Evolutionary conservation across 2,329 filamentous ascomycete genomes (phyloP).

Genomic region (Aspergillus sergii): DNA sequence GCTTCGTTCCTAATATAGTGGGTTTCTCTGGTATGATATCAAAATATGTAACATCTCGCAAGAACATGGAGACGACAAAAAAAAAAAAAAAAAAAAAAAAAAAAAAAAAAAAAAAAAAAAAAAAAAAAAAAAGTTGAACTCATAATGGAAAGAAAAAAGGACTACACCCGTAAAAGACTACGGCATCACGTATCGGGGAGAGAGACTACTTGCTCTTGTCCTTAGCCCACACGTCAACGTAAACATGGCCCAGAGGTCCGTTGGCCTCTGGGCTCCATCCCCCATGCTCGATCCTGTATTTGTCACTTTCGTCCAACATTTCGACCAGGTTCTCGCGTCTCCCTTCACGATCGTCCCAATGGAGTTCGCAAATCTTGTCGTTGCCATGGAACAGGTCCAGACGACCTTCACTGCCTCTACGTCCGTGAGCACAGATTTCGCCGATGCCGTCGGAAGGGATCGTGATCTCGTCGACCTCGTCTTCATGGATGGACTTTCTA

Average conservation of each 20-base stretch:
- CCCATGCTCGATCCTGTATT: slow-evolving; percentile 31
- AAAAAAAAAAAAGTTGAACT: too few species aligned
- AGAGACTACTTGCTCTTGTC: slow-evolving; percentile 26
- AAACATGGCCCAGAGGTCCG: slow-evolving; percentile 36
- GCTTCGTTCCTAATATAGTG: not conserved
- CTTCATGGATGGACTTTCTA: slow-evolving; percentile 29
- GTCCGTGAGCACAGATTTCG: slow-evolving; percentile 33
- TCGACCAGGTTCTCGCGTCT: slow-evolving; percentile 29
- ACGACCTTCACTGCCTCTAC: slow-evolving; percentile 36
- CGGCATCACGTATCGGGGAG: not conserved
- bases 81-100: not conserved
- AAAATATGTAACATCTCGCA: not conserved
- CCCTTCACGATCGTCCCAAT: slow-evolving; percentile 36
- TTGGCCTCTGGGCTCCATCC: slow-evolving; percentile 32
- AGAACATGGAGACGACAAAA: not conserved
- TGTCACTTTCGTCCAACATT: slow-evolving; percentile 26
- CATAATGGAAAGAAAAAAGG: not conserved
- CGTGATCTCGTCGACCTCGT: slow-evolving; percentile 32
- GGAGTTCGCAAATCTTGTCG: slow-evolving; percentile 35
- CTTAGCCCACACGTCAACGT: slow-evolving; percentile 27
- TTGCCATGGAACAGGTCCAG: slow-evolving; percentile 35
- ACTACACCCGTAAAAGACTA: not conserved
- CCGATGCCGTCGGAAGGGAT: slow-evolving; percentile 33
- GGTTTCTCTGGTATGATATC: not conserved
- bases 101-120: not conserved